Evolutionary conservation across 441 rosid species (phyloP).

Genomic region (Hypseocharis bilobata): DNA sequence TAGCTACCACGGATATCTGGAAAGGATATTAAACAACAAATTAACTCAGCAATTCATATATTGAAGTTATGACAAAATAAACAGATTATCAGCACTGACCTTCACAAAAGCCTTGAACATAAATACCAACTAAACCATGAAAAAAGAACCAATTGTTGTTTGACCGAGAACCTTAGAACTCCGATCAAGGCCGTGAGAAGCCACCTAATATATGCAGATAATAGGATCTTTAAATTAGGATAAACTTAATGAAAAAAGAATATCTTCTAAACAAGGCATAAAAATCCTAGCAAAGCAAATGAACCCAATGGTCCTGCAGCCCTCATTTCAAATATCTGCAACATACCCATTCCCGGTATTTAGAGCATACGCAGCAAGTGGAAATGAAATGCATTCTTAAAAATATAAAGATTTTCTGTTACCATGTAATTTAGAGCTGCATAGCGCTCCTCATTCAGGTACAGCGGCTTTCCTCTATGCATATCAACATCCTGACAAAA

Average conservation of each 20-base stretch:
- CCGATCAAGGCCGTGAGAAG: slow-evolving; percentile 85
- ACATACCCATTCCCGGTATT: neutral
- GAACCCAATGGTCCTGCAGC: too few relatives aligned
- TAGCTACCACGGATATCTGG: slow-evolving; percentile 2
- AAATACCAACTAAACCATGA: slow-evolving; percentile 32
- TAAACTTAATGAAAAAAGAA: neutral
- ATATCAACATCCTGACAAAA: slow-evolving; percentile 53
- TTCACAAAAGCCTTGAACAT: slow-evolving; percentile 5
- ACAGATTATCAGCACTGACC: neutral
- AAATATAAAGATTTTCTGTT: slow-evolving; percentile 17
- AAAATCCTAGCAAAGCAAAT: too few relatives aligned
- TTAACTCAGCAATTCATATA: neutral
- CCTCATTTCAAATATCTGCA: too few relatives aligned
- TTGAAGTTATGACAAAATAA: neutral
- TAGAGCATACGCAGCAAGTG: neutral
- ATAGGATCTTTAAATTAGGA: neutral
- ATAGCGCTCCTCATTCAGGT: slow-evolving; percentile 86
- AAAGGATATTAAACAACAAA: neutral
- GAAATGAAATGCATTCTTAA: slow-evolving; percentile 11
- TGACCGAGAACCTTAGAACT: slow-evolving; percentile 69
- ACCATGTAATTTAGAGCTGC: slow-evolving; percentile 83
- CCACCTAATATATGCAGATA: slow-evolving; percentile 45
- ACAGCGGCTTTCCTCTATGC: slow-evolving; percentile 80
- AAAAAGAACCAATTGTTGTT: slow-evolving; percentile 51
- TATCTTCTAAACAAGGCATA: neutral